These are phyloP conservation scores for Cryptosporidium baileyi DNA, from an alignment of 169 alveolate genomes.

Conservation along the genomic window DNA sequence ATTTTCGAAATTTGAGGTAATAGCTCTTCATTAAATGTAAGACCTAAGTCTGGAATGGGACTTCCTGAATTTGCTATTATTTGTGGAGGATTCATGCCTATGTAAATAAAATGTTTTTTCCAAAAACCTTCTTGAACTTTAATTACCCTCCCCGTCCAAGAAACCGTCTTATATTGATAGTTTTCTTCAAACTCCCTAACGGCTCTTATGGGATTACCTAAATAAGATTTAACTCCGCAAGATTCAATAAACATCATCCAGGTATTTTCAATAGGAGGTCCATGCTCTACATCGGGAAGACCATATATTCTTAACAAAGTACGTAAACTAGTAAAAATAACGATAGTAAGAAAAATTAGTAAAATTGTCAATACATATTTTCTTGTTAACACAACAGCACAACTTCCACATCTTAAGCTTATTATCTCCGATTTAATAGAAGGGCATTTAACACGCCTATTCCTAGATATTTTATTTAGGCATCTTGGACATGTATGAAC, in stretches of 20 bases:
- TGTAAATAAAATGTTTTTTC: slow-evolving; percentile 62
- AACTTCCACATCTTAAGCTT: slow-evolving; percentile 69
- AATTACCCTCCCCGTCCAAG: slow-evolving; percentile 72
- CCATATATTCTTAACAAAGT: slow-evolving; percentile 50
- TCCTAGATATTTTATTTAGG: slow-evolving; percentile 61
- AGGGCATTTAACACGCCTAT: slow-evolving; percentile 63
- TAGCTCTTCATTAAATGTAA: slow-evolving; percentile 52
- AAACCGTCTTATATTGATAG: slow-evolving; percentile 58
- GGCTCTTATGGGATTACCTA: slow-evolving; percentile 70
- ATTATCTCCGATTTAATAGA: slow-evolving; percentile 69
- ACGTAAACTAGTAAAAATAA: slow-evolving; percentile 37
- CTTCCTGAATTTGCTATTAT: slow-evolving; percentile 35
- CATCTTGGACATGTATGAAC: slow-evolving; percentile 72
- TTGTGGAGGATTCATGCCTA: slow-evolving; percentile 69
- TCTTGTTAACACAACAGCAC: slow-evolving; percentile 71
- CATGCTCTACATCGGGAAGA: slow-evolving; percentile 67
- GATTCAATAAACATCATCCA: slow-evolving; percentile 67
- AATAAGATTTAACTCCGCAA: slow-evolving; percentile 69
- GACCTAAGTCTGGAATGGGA: slow-evolving; percentile 66
- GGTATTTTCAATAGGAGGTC: slow-evolving; percentile 64
- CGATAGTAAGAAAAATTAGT: slow-evolving; percentile 3
- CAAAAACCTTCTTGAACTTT: slow-evolving; percentile 71
- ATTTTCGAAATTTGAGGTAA: slow-evolving; percentile 50
- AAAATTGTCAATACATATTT: slow-evolving; percentile 37
- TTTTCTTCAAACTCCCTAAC: slow-evolving; percentile 67